These are phyloP conservation scores for Cenchrus purpureus DNA, from an alignment of 176 grass and related monocot species.

Conservation along the genomic window DNA sequence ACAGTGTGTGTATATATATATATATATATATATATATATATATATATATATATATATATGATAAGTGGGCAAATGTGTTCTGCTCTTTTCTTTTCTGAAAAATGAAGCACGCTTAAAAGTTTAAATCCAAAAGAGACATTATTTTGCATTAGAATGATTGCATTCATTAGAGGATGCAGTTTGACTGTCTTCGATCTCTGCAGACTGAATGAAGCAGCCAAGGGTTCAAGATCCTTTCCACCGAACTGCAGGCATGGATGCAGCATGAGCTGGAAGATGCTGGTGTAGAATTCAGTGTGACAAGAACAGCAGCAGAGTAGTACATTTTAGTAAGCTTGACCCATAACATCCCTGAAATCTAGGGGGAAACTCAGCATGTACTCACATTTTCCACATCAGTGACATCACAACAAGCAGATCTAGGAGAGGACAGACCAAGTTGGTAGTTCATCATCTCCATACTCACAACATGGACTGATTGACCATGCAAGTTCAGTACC, in stretches of 20 bases:
- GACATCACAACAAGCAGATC: conserved; percentile 34
- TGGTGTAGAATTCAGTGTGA: background rate
- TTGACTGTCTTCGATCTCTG: conserved; percentile 12
- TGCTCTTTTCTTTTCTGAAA: background rate
- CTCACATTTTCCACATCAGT: conserved; percentile 19
- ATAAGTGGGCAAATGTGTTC: background rate
- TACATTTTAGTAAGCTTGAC: conserved; percentile 12
- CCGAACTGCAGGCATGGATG: background rate
- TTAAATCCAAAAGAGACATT: background rate
- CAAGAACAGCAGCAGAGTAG: background rate
- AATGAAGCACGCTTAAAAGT: background rate
- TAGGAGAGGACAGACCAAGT: background rate
- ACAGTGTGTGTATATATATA: no score
- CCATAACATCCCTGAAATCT: conserved; percentile 38
- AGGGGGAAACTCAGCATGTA: background rate
- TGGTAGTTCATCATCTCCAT: background rate
- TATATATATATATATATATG: no score
- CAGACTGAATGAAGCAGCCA: background rate
- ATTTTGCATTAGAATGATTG: background rate
- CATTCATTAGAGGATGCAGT: background rate
- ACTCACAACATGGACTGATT: conserved; percentile 5
- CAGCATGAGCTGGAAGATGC: background rate
- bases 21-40: no score
- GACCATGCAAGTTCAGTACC: background rate
- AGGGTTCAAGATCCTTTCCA: conserved; percentile 6